phyloP scores from a whole-genome alignment of 2,329 filamentous ascomycete species.

The Hypomyces rosellus region DNA sequence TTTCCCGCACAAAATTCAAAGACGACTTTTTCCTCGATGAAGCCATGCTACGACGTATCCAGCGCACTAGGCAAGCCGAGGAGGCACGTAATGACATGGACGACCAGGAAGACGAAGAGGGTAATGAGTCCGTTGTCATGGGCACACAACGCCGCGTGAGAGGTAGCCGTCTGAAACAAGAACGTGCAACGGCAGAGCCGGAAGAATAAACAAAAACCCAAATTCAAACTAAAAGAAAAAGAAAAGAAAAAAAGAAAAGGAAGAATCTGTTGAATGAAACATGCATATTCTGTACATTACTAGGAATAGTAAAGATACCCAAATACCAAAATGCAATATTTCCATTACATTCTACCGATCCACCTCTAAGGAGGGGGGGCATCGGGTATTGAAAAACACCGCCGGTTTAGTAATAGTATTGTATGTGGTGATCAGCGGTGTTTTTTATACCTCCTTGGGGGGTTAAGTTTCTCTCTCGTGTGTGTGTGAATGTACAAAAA shows the following conservation, averaged over 20 bases:
- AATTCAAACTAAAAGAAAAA: slow-evolving; percentile 1
- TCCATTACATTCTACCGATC: no score
- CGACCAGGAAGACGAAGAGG: slow-evolving; percentile 23
- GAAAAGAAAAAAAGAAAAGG: not conserved
- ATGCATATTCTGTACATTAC: no score
- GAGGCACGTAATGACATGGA: slow-evolving; percentile 35
- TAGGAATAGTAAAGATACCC: no score
- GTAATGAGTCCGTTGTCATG: slow-evolving; percentile 19
- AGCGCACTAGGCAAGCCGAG: slow-evolving; percentile 43
- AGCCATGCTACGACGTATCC: slow-evolving; percentile 51
- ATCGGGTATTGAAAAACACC: no score
- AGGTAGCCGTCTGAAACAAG: slow-evolving; percentile 18
- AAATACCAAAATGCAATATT: no score
- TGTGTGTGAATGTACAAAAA: no score
- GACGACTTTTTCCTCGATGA: slow-evolving; percentile 52
- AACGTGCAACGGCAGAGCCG: slow-evolving; percentile 1
- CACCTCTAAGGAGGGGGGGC: no score
- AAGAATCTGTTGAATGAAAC: not conserved
- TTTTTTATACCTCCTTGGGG: no score
- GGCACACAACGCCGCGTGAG: slow-evolving; percentile 18
- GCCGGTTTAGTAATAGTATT: no score
- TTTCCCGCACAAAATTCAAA: slow-evolving; percentile 32
- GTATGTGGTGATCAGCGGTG: no score
- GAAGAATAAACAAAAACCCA: not conserved
- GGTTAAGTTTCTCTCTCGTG: no score